Percentiles rank a stretch among this genome's conserved stretches.
Evolutionary conservation across 225 moss, liverwort and hornwort genomes (phyloP).

Genomic region (Polytrichum formosum): DNA sequence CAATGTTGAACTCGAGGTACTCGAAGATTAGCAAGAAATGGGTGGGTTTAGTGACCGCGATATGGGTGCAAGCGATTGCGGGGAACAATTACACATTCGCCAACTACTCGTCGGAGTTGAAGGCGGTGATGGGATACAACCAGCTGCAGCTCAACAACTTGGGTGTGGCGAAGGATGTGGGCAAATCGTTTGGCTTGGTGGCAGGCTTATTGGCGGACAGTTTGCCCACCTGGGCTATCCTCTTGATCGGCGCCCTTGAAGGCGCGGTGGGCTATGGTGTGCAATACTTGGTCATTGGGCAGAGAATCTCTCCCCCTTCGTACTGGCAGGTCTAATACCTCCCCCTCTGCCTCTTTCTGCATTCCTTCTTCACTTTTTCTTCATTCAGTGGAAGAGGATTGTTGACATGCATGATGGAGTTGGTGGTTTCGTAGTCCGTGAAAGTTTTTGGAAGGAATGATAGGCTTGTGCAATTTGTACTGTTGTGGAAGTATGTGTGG

Average conservation of each 20-base stretch:
- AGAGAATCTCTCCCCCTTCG: constrained; percentile 54
- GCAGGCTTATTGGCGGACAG: constrained; percentile 74
- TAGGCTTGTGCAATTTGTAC: too few relatives aligned
- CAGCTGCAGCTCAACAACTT: constrained; percentile 82
- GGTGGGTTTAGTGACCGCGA: constrained; percentile 77
- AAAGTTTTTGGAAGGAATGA: too few relatives aligned
- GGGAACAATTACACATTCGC: constrained; percentile 81
- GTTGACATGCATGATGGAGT: too few relatives aligned
- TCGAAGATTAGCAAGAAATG: constrained; percentile 57
- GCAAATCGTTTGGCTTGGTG: constrained; percentile 76
- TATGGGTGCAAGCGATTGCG: constrained; percentile 86
- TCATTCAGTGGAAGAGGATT: too few relatives aligned
- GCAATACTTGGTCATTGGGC: constrained; percentile 63
- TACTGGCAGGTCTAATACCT: constrained; percentile 62
- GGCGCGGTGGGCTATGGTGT: constrained; percentile 69
- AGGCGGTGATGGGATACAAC: constrained; percentile 60
- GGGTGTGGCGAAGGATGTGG: constrained; percentile 89
- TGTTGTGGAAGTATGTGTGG: too few relatives aligned
- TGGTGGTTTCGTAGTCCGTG: too few relatives aligned
- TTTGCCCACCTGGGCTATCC: constrained; percentile 70
- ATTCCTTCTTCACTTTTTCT: too few relatives aligned
- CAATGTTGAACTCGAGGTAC: constrained; percentile 27
- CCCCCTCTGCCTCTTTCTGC: neutral
- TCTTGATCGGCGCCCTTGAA: constrained; percentile 74
- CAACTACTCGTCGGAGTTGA: constrained; percentile 63